Evolutionary conservation across 345 rosid species (phyloP).

Genomic region (Gossypium anomalum): DNA sequence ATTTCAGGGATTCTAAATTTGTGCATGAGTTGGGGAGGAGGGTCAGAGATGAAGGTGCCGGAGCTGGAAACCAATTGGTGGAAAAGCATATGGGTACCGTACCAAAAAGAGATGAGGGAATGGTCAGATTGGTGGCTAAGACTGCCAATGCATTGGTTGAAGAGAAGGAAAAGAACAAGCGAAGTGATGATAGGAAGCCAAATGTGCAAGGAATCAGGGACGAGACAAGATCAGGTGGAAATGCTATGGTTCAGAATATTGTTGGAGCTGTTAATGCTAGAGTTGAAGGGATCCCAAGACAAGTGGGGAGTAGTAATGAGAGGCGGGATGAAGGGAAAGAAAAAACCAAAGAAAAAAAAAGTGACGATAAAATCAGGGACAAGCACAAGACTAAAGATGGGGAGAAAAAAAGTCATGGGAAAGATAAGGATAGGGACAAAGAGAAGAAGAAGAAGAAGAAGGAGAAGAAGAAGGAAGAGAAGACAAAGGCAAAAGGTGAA

Average conservation of each 20-base stretch:
- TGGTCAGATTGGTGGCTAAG: conserved; percentile 21
- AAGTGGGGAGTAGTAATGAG: conserved; percentile 24
- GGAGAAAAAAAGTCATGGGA: conserved; percentile 26
- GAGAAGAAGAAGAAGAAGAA: conserved; percentile 29
- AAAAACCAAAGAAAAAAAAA: conserved; percentile 31
- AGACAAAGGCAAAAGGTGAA: conserved; percentile 24
- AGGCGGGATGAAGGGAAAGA: conserved; percentile 32
- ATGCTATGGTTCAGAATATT: conserved; percentile 22
- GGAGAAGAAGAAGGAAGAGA: conserved; percentile 23
- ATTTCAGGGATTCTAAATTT: conserved; percentile 28
- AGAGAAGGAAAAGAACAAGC: conserved; percentile 36
- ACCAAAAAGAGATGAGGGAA: conserved; percentile 33
- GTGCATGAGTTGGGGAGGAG: conserved; percentile 39
- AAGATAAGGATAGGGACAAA: conserved; percentile 30
- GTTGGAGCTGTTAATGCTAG: conserved; percentile 27
- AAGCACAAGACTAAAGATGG: conserved; percentile 25
- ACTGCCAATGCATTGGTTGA: conserved; percentile 23
- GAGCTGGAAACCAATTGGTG: conserved; percentile 23
- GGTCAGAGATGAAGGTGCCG: conserved; percentile 34
- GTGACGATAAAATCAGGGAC: conserved; percentile 28
- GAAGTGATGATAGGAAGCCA: conserved; percentile 26
- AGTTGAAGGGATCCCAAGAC: conserved; percentile 26
- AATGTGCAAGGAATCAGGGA: conserved; percentile 29
- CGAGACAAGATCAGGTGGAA: conserved; percentile 26
- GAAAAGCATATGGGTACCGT: conserved; percentile 28